Conservation (phyloP, 139 green algal species). For the Gonium pectorale region DNA sequence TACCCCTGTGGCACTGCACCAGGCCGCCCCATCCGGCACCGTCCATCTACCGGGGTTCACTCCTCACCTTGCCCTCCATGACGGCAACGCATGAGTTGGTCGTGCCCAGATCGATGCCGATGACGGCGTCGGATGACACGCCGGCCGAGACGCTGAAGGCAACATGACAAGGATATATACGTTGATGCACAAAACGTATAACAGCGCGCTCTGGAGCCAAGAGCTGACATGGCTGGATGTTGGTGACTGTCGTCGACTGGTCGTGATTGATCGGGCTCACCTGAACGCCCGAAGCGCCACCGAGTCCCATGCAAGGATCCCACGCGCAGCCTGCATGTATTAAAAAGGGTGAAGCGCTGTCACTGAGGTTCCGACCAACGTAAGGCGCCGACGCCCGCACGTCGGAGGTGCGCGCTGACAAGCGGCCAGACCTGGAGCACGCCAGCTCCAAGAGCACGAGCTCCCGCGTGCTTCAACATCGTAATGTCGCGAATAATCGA, state of each 20-base stretch:
- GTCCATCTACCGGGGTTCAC: too few relatives aligned
- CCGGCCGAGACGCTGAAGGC: conserved; percentile 59
- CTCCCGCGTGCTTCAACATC: conserved; percentile 6
- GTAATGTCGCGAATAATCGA: too few relatives aligned
- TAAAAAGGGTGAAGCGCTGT: neutral
- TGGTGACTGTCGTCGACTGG: neutral
- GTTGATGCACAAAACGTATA: neutral
- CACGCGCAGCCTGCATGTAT: neutral
- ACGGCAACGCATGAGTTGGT: conserved; percentile 99
- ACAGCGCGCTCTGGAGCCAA: neutral
- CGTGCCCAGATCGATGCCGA: conserved; percentile 98
- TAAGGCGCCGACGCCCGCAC: conserved; percentile 25
- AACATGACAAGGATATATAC: neutral
- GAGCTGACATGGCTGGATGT: neutral
- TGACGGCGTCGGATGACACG: conserved; percentile 86
- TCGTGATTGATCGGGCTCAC: neutral
- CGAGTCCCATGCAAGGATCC: neutral
- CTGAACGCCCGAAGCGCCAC: conserved; percentile 4
- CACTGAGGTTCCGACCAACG: neutral
- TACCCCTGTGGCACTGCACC: too few relatives aligned
- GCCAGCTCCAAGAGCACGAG: neutral
- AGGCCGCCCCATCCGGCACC: too few relatives aligned
- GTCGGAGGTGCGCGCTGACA: neutral
- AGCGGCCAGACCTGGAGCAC: neutral
- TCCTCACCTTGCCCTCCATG: conserved; percentile 97